Evolutionary conservation across 257 asterid species (phyloP).

Genomic region (Nicotiana paniculata): DNA sequence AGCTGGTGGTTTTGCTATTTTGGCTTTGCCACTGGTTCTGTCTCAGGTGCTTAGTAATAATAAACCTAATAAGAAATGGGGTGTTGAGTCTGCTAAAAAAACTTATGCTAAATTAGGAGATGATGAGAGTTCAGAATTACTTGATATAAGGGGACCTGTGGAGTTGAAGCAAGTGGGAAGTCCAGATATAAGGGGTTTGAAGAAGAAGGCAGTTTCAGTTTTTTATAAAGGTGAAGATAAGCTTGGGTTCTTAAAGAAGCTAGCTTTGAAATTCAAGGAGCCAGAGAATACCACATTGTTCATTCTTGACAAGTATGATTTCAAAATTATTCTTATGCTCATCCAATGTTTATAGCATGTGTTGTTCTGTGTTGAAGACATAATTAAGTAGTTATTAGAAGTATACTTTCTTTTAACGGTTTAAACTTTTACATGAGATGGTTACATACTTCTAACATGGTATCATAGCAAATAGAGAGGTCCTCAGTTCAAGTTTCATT

Average conservation of each 20-base stretch:
- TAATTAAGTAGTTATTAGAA: neutral
- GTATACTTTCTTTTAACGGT: neutral
- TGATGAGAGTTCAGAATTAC: conserved; percentile 55
- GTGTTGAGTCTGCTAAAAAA: conserved; percentile 68
- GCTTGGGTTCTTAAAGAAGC: conserved; percentile 70
- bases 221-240: conserved; percentile 76
- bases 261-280: conserved; percentile 69
- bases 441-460: too few relatives aligned
- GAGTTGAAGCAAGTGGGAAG: conserved; percentile 48
- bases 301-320: conserved; percentile 87
- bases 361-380: neutral
- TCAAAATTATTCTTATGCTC: neutral
- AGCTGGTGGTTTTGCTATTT: conserved; percentile 49
- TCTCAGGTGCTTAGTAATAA: conserved; percentile 45
- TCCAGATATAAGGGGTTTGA: conserved; percentile 64
- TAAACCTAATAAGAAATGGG: conserved; percentile 73
- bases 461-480: too few relatives aligned
- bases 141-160: conserved; percentile 59
- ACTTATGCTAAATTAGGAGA: conserved; percentile 73
- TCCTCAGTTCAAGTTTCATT: too few relatives aligned
- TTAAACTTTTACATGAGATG: neutral
- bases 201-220: conserved; percentile 68
- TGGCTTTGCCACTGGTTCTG: conserved; percentile 62
- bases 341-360: neutral
- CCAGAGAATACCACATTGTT: conserved; percentile 86